phyloP scores from a whole-genome alignment of 768 basidiomycete species.

The Xanthoconium stramineum region DNA sequence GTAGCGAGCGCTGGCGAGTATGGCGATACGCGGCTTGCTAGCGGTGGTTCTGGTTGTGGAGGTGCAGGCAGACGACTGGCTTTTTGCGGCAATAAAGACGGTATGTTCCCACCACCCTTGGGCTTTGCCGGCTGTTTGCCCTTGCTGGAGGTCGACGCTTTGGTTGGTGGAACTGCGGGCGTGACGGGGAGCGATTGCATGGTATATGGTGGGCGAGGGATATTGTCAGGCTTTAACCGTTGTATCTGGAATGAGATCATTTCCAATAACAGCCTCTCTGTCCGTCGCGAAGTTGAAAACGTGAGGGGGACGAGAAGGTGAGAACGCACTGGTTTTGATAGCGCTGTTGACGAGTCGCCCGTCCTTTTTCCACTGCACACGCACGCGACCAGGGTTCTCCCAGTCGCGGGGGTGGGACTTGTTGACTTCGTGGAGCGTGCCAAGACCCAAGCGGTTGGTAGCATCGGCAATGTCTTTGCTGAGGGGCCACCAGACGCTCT shows the following conservation, averaged over 20 bases:
- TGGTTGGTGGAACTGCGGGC: constrained; percentile 30
- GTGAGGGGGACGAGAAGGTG: neutral
- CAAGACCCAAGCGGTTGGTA: constrained; percentile 69
- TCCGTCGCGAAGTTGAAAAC: neutral
- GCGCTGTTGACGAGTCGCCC: constrained; percentile 57
- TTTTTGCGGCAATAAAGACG: constrained; percentile 25
- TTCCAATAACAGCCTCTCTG: constrained; percentile 80
- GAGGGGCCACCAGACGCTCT: constrained; percentile 92
- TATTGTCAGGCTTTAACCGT: constrained; percentile 62
- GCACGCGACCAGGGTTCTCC: constrained; percentile 96
- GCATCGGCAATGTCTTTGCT: constrained; percentile 92
- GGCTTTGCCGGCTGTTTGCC: constrained; percentile 53
- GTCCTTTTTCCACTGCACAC: constrained; percentile 89
- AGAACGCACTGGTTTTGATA: constrained; percentile 72
- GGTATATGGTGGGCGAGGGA: constrained; percentile 64
- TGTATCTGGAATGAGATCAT: constrained; percentile 74
- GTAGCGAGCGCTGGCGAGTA: constrained; percentile 77
- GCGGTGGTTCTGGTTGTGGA: constrained; percentile 70
- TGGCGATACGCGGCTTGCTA: constrained; percentile 71
- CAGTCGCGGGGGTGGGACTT: constrained; percentile 95
- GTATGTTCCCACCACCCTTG: constrained; percentile 38
- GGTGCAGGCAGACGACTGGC: constrained; percentile 59
- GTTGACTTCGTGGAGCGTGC: constrained; percentile 82
- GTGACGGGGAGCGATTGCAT: constrained; percentile 29
- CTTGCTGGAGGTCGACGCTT: constrained; percentile 35